Evolutionary conservation across 208 protist species (phyloP).

Genomic region (Trypanosoma melophagium): DNA sequence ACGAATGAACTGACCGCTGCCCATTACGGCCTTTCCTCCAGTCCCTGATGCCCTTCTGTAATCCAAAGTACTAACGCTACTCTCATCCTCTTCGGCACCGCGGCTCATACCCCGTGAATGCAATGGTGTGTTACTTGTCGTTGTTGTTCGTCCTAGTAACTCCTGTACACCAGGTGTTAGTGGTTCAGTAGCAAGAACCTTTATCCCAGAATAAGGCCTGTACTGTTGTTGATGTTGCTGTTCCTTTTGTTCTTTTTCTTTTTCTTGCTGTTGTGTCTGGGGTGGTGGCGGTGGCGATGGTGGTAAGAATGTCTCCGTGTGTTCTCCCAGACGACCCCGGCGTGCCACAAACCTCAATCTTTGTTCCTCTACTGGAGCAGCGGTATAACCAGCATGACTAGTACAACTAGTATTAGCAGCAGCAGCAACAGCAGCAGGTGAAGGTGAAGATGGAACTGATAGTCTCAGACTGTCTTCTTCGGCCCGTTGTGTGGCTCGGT

Average conservation of each 20-base stretch:
- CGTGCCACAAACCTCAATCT: background rate
- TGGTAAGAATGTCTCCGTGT: background rate
- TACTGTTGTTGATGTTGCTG: background rate
- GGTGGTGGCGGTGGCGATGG: background rate
- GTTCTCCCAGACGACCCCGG: constrained; percentile 16
- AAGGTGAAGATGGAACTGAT: background rate
- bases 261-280: background rate
- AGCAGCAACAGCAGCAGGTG: background rate
- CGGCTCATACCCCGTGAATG: background rate
- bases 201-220: background rate
- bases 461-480: constrained; percentile 11
- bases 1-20: constrained; percentile 14
- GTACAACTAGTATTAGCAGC: background rate
- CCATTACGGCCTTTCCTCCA: background rate
- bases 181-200: background rate
- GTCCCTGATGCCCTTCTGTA: constrained; percentile 14
- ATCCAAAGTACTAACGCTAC: constrained; percentile 21
- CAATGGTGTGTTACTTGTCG: constrained; percentile 2
- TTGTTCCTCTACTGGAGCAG: background rate
- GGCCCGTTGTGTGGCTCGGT: constrained; percentile 3
- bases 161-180: background rate
- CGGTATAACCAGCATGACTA: background rate
- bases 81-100: constrained; percentile 19
- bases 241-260: background rate
- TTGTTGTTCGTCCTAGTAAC: background rate